Base-by-base conservation (phyloP, 1,284 basidiomycete species). In the Rhodofomes roseus region DNA sequence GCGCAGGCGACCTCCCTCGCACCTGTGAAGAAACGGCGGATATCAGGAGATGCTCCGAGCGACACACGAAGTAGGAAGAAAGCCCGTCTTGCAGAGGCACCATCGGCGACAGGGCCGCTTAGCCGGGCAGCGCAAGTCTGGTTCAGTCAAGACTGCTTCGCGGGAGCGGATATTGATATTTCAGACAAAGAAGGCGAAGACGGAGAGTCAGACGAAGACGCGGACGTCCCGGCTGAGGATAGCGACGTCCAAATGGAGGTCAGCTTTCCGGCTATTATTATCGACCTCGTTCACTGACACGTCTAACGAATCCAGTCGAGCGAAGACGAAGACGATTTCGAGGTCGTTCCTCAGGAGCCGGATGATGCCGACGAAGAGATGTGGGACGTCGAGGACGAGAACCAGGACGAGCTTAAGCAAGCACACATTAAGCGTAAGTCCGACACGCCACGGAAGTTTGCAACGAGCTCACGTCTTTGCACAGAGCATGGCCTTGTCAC, bases 121-220 rank as follows among this genome's bases (percentile, higher is more conserved):
- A 86, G 79, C 64, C 78, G 79, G 48, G 79, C 81, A 39, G 76
- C 87, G 0, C 77, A 84, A 65, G 67, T 98, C 22, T 99, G 97
- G 97, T 99, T 99, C 74, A 92, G 94, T 69, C 97, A 98, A 74
- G 90, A 92, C 55, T 76, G 98, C 54, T 99, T 99, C 80, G 83
- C 87, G 60, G 90, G 83, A n/a, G 71, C 93, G 7, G 85, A 85
- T 29, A 80, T 81, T 53, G 68, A 85, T 8, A 78, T 79, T 11
- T 78, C 77, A n/a, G 70, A 81, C n/a, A 70, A 73, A 16, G 76
- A 76, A 16, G 71, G 74, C 9, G 79, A 75, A 0, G 75, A 73
- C 8, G 60, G 55, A 25, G 79, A 82, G 46, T 66, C 59, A 31
- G 75, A 71, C 7, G 75, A 75, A 37, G 77, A 72, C 9, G 72